Conservation (phyloP, 179 eudicot species). For the Silene noctiflora region DNA sequence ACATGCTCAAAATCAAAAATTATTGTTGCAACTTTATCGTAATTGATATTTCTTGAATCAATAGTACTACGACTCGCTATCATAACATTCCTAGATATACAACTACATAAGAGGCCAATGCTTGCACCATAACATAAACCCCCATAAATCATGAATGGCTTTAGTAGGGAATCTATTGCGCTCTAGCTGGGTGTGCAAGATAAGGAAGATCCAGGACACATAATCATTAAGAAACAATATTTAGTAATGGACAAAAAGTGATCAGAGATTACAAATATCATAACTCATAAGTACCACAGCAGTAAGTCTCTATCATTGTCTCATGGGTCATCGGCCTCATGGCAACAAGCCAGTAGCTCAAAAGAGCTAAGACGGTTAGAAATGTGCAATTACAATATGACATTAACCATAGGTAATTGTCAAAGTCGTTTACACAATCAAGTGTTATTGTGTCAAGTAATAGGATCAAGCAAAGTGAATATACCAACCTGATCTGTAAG, state of each 20-base stretch:
- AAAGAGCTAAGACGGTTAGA: neutral
- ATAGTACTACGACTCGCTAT: too few relatives aligned
- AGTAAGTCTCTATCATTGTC: neutral
- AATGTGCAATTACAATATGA: neutral
- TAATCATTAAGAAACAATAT: neutral
- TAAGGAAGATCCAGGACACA: neutral
- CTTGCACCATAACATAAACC: neutral
- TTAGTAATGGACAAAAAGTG: neutral
- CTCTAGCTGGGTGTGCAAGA: neutral
- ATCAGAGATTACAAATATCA: neutral
- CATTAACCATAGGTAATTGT: neutral
- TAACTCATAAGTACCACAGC: neutral
- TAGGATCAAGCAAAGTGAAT: neutral
- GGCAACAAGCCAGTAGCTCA: neutral
- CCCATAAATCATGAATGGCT: neutral
- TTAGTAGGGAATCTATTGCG: neutral
- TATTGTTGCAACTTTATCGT: neutral
- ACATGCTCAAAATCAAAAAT: too few relatives aligned
- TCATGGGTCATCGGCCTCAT: neutral
- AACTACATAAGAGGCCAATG: too few relatives aligned
- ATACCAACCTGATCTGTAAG: conserved; percentile 40
- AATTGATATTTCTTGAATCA: too few relatives aligned
- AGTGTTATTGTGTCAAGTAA: neutral
- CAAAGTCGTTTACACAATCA: neutral
- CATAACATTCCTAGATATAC: too few relatives aligned